Base-by-base conservation (phyloP, 1,139 yeast species). In the Meyerozyma smithsonii region DNA sequence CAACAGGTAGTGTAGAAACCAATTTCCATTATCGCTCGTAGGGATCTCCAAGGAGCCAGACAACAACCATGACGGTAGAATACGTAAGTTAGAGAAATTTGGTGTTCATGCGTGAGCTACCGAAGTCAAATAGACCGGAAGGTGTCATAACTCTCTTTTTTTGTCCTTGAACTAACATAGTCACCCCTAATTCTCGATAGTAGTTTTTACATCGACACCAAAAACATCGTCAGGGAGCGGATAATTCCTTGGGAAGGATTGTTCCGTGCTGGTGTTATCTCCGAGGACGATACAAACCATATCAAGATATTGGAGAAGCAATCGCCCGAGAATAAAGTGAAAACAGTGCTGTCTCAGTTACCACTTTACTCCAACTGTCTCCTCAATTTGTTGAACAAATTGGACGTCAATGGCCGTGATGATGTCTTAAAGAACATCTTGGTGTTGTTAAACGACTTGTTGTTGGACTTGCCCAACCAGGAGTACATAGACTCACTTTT, bases 231-330 rank as follows among this genome's bases (percentile, higher is more conserved):
- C 50, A 74, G 94, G 52, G 84, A 86, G 46, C 77, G 95, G 49
- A 84, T 94, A 25, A 79, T 90, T 44, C 95, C 96, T 19, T 90
- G 97, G 97, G 95, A 86, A 56, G 95, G 95, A 7, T 80, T 84
- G 53, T 81, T 87, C 15, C 75, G 96, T 45, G 83, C 94, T 10
- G 81, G 79, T 37, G 77, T 82, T 37, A 71, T 90, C 36, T 64
- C 80, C 16, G 72, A 72, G 39, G 81, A 77, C 44, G 89, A 85
- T 55, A 88, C 88, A 14, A 73, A 74, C 45, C 67, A 75, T 39
- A 69, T 87, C 55, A 82, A 81, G 58, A 69, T 75, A 35, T 71
- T 86, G 50, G 94, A 84, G 55, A 78, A 77, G 46, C 72, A 70
- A 54, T 56, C 69, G 21, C 45, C 60, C 46, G 69, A 69, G 45